These are phyloP conservation scores for Mollisiaceae sp. DNA, from an alignment of 2,329 filamentous ascomycete species.

Conservation along the genomic window DNA sequence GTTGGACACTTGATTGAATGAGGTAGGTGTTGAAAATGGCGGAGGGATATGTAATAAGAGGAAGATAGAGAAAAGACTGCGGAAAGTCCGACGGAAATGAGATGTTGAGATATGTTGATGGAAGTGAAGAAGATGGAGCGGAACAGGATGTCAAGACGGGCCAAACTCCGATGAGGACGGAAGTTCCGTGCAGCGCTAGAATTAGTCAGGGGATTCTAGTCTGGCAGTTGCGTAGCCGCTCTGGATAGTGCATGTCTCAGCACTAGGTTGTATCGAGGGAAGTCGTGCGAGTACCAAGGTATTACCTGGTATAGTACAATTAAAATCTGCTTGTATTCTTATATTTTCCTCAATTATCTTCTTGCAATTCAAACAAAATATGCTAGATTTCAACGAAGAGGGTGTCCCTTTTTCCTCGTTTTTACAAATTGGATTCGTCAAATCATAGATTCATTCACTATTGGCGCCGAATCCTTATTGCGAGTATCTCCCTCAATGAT, in stretches of 20 bases:
- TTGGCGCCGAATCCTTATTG: not conserved
- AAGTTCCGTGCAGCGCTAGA: not conserved
- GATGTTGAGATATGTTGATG: too few species aligned
- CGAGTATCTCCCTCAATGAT: not conserved
- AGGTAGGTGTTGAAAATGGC: too few species aligned
- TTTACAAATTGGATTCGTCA: not conserved
- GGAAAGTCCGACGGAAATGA: too few species aligned
- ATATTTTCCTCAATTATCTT: too few species aligned
- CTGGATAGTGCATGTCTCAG: not conserved
- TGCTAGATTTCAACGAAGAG: too few species aligned
- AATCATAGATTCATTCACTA: conserved; percentile 3
- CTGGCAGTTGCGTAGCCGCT: not conserved
- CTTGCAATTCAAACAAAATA: too few species aligned
- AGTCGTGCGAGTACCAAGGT: too few species aligned
- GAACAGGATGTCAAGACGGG: not conserved
- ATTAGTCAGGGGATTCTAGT: not conserved
- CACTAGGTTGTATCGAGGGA: too few species aligned
- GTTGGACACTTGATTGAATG: not conserved
- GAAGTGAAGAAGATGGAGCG: not conserved
- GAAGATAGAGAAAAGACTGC: not conserved
- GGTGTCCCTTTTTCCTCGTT: too few species aligned
- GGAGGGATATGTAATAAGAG: not conserved
- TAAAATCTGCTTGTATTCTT: too few species aligned
- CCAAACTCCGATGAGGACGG: conserved; percentile 1
- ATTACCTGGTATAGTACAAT: too few species aligned